Evolutionary conservation across 1,139 yeast genomes (phyloP), one percentile per base, ranked within the genome.

Genomic region (Suhomyces ambrosiae): DNA sequence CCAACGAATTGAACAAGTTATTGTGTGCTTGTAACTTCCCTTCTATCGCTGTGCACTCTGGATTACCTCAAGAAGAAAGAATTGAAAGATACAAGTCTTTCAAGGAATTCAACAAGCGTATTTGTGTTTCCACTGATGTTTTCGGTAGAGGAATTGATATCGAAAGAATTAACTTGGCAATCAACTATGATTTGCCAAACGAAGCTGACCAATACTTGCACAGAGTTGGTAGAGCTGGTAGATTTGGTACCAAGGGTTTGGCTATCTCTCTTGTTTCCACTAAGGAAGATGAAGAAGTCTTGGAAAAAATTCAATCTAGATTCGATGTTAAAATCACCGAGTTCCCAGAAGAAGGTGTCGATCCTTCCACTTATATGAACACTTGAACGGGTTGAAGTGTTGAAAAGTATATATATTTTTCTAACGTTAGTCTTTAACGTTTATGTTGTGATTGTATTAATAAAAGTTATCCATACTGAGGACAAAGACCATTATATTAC

Each of bases 221-320:
- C 76, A 87, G 98, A 74, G 98, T 92, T 47, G 98, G 98, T 63
- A 89, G 98, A 81, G 98, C 98, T 53, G 98, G 98, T 71, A 89
- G 98, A 79, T 92, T 92, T 59, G 98, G 98, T 76, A 92, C 98
- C 63, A 92, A 92, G 74, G 98, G 98, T 72, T 82, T 92, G 57
- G 96, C 97, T 38, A 78, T 92, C 45, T 88, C 97, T 34, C 86
- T 92, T 54, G 95, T 92, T 39, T 78, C 95, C 27, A 75, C 81
- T 43, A 85, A 82, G 55, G 94, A 83, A 49, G 98, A 92, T 60
- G 89, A 88, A 65, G 88, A 85, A 70, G 87, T 90, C 37, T 78
- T 94, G 65, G 88, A 80, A 58, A 86, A 88, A 72, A 92, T 92
- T 58, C 98, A 92, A 76, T 94, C 89, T 54, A 84, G 98, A 71